A percentile compares a stretch with the other conserved stretches of the same genome.
These are phyloP conservation scores for Tuber umbilicatum DNA, from an alignment of 495 filamentous ascomycete genomes.

Conservation along the genomic window DNA sequence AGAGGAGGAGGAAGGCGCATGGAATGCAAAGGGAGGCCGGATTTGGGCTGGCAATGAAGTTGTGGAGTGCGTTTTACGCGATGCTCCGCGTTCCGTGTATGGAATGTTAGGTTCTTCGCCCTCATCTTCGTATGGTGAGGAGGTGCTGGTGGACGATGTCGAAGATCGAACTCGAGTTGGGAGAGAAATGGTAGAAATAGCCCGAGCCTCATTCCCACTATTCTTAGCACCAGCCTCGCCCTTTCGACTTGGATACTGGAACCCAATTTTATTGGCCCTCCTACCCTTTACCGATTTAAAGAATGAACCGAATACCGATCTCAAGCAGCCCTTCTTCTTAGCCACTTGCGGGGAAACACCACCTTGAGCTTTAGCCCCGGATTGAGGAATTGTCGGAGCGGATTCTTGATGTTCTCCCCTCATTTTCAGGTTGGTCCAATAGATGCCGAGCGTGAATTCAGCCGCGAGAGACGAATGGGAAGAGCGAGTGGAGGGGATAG, in stretches of 20 bases:
- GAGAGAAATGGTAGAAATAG: conserved; percentile 31
- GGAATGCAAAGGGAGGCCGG: conserved; percentile 31
- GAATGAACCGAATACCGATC: conserved; percentile 32
- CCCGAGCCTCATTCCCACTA: background rate
- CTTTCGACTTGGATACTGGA: conserved; percentile 7
- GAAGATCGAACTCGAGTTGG: conserved; percentile 14
- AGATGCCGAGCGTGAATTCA: background rate
- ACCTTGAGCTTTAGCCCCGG: background rate
- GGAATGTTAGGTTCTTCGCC: conserved; percentile 18
- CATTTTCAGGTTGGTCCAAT: background rate
- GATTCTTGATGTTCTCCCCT: background rate
- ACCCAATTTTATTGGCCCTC: conserved; percentile 5
- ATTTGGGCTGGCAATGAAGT: conserved; percentile 34
- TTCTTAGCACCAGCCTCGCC: conserved; percentile 16
- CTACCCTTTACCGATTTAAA: conserved; percentile 24
- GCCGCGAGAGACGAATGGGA: background rate
- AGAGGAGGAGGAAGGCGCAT: conserved; percentile 32
- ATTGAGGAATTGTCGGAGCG: background rate
- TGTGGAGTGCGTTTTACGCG: conserved; percentile 16
- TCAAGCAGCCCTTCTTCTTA: conserved; percentile 36
- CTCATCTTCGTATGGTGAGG: conserved; percentile 17
- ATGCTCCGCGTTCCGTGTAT: conserved; percentile 11
- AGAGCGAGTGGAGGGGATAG: conserved; percentile 10
- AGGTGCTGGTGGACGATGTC: background rate
- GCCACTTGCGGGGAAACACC: conserved; percentile 8